Percentiles rank a stretch among this genome's conserved stretches.
phyloP scores from a whole-genome alignment of 176 grass and related monocot species.

The Dendrocalamus sinicus region DNA sequence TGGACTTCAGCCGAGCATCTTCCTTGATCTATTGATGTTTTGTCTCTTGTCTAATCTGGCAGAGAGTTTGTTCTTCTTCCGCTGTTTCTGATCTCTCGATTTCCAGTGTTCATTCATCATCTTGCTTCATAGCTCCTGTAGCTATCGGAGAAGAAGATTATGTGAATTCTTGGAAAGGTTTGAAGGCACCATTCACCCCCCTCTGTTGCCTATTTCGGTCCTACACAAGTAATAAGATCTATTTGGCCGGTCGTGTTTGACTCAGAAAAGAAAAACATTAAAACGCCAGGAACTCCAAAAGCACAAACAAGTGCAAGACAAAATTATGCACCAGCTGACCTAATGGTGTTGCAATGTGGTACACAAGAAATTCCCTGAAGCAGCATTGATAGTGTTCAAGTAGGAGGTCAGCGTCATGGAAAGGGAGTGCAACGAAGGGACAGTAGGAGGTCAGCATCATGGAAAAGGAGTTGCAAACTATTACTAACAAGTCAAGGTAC shows the following conservation, averaged over 20 bases:
- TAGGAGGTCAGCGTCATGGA: slow-evolving; percentile 28
- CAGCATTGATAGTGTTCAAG: slow-evolving; percentile 50
- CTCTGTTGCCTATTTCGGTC: no score
- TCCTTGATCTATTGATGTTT: no score
- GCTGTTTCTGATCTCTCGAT: no score
- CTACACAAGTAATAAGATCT: background rate
- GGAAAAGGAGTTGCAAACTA: slow-evolving; percentile 45
- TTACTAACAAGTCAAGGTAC: slow-evolving; percentile 49
- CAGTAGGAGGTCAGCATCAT: slow-evolving; percentile 35
- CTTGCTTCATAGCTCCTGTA: no score
- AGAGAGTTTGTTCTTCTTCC: no score
- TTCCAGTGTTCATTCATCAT: no score
- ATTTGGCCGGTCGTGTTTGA: background rate
- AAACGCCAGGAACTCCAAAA: background rate
- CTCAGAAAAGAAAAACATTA: background rate
- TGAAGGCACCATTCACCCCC: no score
- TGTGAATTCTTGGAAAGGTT: no score
- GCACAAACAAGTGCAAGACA: background rate
- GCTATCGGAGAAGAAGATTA: no score
- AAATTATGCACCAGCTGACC: slow-evolving; percentile 32
- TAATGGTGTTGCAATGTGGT: slow-evolving; percentile 32
- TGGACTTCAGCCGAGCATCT: no score
- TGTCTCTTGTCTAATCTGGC: no score
- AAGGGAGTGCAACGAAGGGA: slow-evolving; percentile 34
- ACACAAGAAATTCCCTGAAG: slow-evolving; percentile 36